Evolutionary conservation across 164 flowering plant species (phyloP), one percentile per base, ranked within the genome.

Genomic region (Buxus sempervirens): DNA sequence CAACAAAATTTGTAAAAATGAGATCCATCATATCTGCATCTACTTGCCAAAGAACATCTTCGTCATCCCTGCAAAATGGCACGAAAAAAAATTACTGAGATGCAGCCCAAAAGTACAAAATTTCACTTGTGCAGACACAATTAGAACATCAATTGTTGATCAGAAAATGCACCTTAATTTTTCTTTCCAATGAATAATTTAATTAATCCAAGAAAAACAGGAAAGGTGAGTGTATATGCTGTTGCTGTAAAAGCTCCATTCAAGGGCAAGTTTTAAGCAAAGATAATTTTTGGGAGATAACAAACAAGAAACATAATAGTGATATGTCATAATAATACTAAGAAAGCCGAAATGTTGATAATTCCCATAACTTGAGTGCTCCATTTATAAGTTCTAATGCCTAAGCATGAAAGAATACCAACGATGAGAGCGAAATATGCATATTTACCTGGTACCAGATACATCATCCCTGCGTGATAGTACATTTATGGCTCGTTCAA

Each of bases 401-500:
- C 38, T 3, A 32, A 32, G 7, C 7, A 7, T 32, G 38, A 32
- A 32, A 32, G 7, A 32, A 32, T 32, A 53, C 3, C 19, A 5
- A 1, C 3, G 55, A 53, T 53, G 21, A 53, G 55, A 19, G 62
- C 16, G 25, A 5, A 36, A 36, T 62, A 9, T 25, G n/a, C 18
- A 23, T 38, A 26, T 7, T 71, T 81, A 90, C 98, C 95, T 76
- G 70, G 76, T 72, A 62, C 70, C 78, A 55, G 83, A 82, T 15
- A 86, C 72, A 78, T 89, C 82, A 77, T 92, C 97, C 76, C 80
- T 88, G 70, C 91, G 91, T 20, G 91, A 82, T 22, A 89, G 69
- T 68, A 87, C 88, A 68, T 79, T 77, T 70, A 90, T 85, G 56
- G 97, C 98, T 70, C 68, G 91, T 81, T 92, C 97, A 80, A 95